A percentile compares a stretch with the other conserved stretches of the same genome.
Evolutionary conservation across 768 basidiomycete species (phyloP).

Genomic region (Pisolithus microcarpus): DNA sequence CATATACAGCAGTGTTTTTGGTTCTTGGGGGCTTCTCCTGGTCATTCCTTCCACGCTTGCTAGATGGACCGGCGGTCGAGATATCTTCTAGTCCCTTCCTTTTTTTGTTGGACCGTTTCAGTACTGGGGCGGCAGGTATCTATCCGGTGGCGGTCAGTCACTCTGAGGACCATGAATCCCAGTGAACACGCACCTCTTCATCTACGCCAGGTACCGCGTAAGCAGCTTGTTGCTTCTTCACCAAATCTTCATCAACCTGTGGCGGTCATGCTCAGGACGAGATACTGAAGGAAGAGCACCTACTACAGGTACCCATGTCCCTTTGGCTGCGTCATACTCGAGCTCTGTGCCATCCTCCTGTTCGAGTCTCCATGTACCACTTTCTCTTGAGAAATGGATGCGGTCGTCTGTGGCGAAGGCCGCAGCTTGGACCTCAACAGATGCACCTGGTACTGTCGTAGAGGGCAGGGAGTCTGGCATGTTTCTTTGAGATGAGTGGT

Average conservation of each 20-base stretch:
- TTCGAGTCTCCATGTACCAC: conserved; percentile 83
- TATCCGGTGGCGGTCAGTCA: conserved; percentile 28
- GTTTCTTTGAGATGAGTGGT: conserved; percentile 3
- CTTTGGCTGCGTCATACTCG: conserved; percentile 76
- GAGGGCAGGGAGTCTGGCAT: conserved; percentile 36
- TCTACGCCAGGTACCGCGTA: conserved; percentile 92
- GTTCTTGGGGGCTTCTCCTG: conserved; percentile 51
- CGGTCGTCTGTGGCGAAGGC: conserved; percentile 76
- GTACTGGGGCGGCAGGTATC: conserved; percentile 83
- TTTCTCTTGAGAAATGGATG: conserved; percentile 69
- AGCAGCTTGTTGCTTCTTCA: conserved; percentile 89
- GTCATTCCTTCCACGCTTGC: conserved; percentile 62
- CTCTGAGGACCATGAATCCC: conserved; percentile 9
- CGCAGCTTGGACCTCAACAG: conserved; percentile 49
- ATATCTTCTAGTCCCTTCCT: conserved; percentile 69
- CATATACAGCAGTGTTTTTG: conserved; percentile 90
- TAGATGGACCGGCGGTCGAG: conserved; percentile 50
- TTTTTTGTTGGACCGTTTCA: conserved; percentile 75
- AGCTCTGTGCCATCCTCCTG: conserved; percentile 85
- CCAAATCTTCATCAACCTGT: conserved; percentile 80
- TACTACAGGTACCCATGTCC: conserved; percentile 80
- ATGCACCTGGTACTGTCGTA: conserved; percentile 45
- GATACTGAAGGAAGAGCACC: conserved; percentile 23
- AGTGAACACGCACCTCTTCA: conserved; percentile 62
- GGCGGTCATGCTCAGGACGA: not conserved